phyloP scores from a whole-genome alignment of 2,329 filamentous ascomycete genomes.

The Diplodia corticola region DNA sequence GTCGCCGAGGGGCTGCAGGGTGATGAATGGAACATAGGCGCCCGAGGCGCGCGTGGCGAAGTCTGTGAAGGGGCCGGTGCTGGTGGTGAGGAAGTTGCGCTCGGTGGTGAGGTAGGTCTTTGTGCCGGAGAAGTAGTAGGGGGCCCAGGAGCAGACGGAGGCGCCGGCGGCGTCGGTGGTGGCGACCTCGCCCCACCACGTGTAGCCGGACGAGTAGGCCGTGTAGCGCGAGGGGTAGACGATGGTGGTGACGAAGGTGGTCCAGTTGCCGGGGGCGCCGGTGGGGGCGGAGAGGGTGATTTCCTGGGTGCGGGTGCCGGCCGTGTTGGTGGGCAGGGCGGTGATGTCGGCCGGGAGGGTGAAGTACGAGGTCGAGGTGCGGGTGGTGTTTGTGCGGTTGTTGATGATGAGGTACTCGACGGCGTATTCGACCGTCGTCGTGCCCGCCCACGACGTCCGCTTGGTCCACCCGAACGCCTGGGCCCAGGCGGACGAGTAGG shows the following conservation, averaged over 20 bases:
- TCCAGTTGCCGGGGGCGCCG: not conserved
- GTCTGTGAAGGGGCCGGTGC: not conserved
- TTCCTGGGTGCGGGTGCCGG: not conserved
- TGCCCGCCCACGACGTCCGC: not conserved
- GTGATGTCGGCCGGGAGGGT: not conserved
- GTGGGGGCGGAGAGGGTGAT: not conserved
- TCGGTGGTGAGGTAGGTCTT: not conserved
- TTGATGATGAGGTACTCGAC: conserved; percentile 6
- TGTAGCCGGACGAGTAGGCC: not conserved
- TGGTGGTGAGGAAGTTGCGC: not conserved
- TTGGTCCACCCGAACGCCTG: not conserved
- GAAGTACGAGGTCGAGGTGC: not conserved
- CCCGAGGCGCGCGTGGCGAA: not conserved
- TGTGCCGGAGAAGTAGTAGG: not conserved
- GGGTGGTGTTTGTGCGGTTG: conserved; percentile 12
- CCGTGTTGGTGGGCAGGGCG: not conserved
- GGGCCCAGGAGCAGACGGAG: not conserved
- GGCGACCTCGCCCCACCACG: not conserved
- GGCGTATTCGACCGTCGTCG: not conserved
- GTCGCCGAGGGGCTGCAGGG: not conserved
- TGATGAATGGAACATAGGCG: not conserved
- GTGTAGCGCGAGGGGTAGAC: not conserved
- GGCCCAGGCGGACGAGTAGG: not conserved
- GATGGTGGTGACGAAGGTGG: conserved; percentile 2
- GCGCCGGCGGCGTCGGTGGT: not conserved